A percentile compares a stretch with the other conserved stretches of the same genome.
Evolutionary conservation across 768 basidiomycete genomes (phyloP).

Genomic region (Termitomyces sp.): DNA sequence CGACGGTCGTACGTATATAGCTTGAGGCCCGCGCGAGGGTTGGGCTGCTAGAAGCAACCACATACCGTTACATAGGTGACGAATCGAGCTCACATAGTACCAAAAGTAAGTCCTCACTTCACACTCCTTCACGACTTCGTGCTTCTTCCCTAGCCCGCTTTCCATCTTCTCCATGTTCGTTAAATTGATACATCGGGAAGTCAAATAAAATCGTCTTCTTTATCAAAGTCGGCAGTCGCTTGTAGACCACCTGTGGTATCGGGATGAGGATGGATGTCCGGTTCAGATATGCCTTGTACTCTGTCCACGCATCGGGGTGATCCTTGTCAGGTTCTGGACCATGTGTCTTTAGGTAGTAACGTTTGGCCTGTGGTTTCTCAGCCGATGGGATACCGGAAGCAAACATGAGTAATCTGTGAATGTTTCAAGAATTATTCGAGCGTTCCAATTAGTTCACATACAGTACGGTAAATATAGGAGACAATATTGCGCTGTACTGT

Average conservation of each 20-base stretch:
- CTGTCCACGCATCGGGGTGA: background rate
- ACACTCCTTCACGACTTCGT: background rate
- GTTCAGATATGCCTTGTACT: background rate
- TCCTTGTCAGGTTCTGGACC: conserved; percentile 21
- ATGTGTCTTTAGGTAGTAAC: conserved; percentile 50
- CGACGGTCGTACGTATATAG: background rate
- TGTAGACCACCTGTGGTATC: background rate
- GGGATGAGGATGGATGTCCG: conserved; percentile 1
- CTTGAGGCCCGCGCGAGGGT: too few species aligned
- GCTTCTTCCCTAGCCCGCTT: conserved; percentile 9
- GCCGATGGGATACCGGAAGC: conserved; percentile 66
- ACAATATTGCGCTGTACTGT: conserved; percentile 37
- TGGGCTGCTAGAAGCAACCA: background rate
- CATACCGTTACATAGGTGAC: background rate
- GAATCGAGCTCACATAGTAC: background rate
- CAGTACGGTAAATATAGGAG: background rate
- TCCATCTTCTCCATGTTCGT: conserved; percentile 47
- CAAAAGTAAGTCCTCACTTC: background rate
- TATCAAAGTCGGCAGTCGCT: conserved; percentile 39
- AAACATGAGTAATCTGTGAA: conserved; percentile 46
- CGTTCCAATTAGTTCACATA: background rate
- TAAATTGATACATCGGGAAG: conserved; percentile 56
- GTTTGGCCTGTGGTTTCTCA: conserved; percentile 60
- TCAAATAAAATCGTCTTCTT: conserved; percentile 58
- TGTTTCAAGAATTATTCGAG: background rate